Evolutionary conservation across 139 green algal species (phyloP).

Genomic region (Chlorella sp.): DNA sequence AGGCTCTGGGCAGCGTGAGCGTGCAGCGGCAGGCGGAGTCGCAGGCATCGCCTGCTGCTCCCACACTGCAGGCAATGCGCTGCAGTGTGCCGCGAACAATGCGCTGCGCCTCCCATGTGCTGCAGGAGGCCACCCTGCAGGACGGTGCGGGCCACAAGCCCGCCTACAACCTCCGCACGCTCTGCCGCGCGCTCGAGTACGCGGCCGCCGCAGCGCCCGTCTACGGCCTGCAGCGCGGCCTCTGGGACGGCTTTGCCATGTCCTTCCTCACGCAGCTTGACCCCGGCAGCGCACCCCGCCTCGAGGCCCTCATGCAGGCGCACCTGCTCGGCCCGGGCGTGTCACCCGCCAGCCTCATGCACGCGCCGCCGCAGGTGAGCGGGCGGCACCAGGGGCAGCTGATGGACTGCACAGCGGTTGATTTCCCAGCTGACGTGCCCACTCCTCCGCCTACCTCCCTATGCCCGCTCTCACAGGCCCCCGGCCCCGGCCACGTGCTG

Average conservation of each 20-base stretch:
- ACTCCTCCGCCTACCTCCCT: too few species aligned
- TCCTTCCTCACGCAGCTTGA: constrained; percentile 91
- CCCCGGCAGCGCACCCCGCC: constrained; percentile 28
- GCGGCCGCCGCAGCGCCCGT: constrained; percentile 54
- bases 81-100: too few species aligned
- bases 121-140: constrained; percentile 63
- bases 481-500: constrained; percentile 61
- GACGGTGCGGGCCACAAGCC: constrained; percentile 90
- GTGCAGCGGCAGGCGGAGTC: too few species aligned
- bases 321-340: constrained; percentile 54
- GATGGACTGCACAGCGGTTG: too few species aligned
- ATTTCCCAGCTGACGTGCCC: too few species aligned
- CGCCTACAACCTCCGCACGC: constrained; percentile 92
- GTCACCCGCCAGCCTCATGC: constrained; percentile 63
- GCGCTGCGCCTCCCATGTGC: too few species aligned
- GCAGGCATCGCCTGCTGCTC: too few species aligned
- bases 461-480: too few species aligned
- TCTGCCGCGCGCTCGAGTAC: constrained; percentile 93
- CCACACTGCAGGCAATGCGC: too few species aligned
- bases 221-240: constrained; percentile 89
- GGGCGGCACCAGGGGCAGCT: too few species aligned
- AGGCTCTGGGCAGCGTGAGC: neutral
- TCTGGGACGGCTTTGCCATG: constrained; percentile 95
- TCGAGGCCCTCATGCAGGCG: constrained; percentile 75
- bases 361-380: too few species aligned